These are phyloP conservation scores for Blastobotrys apis DNA, from an alignment of 1,139 yeast genomes.

Conservation along the genomic window DNA sequence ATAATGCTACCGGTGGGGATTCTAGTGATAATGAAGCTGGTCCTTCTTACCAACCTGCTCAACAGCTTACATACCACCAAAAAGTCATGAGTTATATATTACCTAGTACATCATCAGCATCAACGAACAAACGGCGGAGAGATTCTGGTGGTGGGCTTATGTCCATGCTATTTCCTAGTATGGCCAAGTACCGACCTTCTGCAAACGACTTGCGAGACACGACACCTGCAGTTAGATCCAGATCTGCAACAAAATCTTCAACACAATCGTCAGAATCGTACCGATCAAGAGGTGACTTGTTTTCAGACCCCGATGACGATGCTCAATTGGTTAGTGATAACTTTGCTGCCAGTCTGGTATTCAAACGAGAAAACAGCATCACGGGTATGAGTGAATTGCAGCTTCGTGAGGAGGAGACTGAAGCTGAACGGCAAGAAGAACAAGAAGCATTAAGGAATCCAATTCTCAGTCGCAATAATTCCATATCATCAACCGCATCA, in stretches of 20 bases:
- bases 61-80: neutral
- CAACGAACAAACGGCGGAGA: neutral
- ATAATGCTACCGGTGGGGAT: too few species aligned
- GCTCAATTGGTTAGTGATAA: conserved; percentile 30
- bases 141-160: neutral
- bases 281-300: conserved; percentile 28
- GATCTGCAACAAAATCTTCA: conserved; percentile 29
- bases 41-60: neutral
- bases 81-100: neutral
- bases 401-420: neutral
- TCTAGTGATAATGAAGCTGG: neutral
- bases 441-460: neutral
- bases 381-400: neutral
- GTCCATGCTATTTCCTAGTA: conserved; percentile 16
- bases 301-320: conserved; percentile 26
- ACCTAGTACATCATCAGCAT: neutral
- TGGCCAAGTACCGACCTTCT: conserved; percentile 23
- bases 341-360: conserved; percentile 3
- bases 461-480: too few species aligned
- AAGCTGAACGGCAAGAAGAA: neutral
- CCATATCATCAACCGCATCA: too few species aligned
- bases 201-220: conserved; percentile 24
- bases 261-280: conserved; percentile 26
- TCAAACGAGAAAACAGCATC: neutral
- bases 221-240: too few species aligned